A percentile compares a stretch with the other conserved stretches of the same genome.
phyloP scores from a whole-genome alignment of 108 stramenopile species.

The Skeletonema tropicum region DNA sequence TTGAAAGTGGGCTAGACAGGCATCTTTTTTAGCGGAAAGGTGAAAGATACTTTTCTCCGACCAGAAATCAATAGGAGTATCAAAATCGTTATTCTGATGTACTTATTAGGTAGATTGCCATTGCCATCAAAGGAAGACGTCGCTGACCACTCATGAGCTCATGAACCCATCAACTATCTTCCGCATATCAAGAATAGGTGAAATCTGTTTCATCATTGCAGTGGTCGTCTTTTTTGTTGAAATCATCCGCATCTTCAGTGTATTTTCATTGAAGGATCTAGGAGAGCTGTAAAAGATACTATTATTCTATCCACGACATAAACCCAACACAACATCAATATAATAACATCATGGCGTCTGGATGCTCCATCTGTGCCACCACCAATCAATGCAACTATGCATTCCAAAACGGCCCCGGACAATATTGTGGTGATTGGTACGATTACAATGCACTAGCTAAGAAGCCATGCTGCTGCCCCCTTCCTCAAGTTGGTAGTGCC shows the following conservation, averaged over 20 bases:
- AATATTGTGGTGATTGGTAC: constrained; percentile 37
- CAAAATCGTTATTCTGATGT: too few relatives aligned
- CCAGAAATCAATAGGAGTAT: too few relatives aligned
- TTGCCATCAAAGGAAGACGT: too few relatives aligned
- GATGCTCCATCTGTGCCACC: constrained; percentile 38
- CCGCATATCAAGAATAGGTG: background rate
- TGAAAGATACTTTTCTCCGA: too few relatives aligned
- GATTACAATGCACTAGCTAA: constrained; percentile 5
- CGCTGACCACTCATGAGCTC: too few relatives aligned
- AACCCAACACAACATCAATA: background rate
- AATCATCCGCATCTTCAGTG: background rate
- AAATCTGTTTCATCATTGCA: constrained; percentile 1
- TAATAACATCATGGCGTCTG: constrained; percentile 8
- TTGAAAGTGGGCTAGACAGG: too few relatives aligned
- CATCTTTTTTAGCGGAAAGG: background rate
- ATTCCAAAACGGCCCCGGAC: constrained; percentile 41
- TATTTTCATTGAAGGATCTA: background rate
- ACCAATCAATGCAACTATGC: constrained; percentile 40
- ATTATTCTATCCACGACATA: too few relatives aligned
- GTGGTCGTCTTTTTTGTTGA: background rate
- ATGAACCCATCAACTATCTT: background rate
- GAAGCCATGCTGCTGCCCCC: constrained; percentile 43
- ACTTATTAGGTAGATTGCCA: too few relatives aligned
- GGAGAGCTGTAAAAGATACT: background rate
- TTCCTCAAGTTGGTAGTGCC: background rate